Conservation (phyloP, 2,329 filamentous ascomycete genomes). For the Curvularia spicifera region DNA sequence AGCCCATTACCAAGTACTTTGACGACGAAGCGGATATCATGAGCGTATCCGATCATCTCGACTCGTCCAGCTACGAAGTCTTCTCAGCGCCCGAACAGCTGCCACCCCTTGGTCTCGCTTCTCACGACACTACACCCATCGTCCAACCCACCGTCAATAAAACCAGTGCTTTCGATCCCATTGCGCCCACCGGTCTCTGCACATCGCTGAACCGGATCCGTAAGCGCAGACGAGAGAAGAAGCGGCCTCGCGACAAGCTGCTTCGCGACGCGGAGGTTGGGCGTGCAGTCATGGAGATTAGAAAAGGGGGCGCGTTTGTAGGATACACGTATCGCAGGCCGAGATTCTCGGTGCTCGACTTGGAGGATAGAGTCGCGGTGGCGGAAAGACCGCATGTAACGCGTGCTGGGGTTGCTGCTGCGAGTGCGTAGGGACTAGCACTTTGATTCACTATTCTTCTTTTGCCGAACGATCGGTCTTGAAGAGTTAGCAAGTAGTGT, state of each 20-base stretch:
- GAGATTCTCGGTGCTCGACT: slow-evolving; percentile 37
- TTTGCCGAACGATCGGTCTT: too few relatives aligned
- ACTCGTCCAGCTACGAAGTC: slow-evolving; percentile 42
- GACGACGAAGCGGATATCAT: slow-evolving; percentile 77
- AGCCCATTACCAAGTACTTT: slow-evolving; percentile 79
- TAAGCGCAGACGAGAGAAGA: slow-evolving; percentile 70
- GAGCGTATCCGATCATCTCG: slow-evolving; percentile 46
- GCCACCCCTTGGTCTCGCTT: background rate
- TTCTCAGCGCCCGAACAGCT: background rate
- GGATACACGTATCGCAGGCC: slow-evolving; percentile 83
- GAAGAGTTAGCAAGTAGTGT: too few relatives aligned
- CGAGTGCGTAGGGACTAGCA: slow-evolving; percentile 15
- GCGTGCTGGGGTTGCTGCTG: slow-evolving; percentile 13
- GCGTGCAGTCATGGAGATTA: slow-evolving; percentile 73
- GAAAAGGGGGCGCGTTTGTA: slow-evolving; percentile 83
- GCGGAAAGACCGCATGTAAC: slow-evolving; percentile 5
- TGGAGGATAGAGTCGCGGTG: slow-evolving; percentile 30
- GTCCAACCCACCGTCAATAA: background rate
- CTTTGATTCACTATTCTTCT: background rate
- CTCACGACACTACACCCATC: background rate
- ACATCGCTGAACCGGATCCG: slow-evolving; percentile 30
- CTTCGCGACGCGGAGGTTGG: slow-evolving; percentile 74
- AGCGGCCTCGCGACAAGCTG: slow-evolving; percentile 82
- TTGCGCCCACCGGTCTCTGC: slow-evolving; percentile 5
- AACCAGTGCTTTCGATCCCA: background rate